Base-by-base conservation (phyloP, 2,329 filamentous ascomycete species). In the Sporothrix phasma region DNA sequence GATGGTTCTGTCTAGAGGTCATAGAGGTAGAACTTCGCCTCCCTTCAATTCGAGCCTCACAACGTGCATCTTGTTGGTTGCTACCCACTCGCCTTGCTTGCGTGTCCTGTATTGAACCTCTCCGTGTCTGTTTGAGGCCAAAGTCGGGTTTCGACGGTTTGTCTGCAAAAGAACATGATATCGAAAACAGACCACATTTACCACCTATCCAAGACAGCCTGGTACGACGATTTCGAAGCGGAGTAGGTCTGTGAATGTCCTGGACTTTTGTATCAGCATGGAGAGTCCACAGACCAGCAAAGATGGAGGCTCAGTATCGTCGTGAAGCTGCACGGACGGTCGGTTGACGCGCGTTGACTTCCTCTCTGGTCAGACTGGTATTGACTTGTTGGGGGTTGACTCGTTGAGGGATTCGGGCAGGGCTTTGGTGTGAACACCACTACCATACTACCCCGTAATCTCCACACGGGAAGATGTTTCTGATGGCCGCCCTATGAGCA, bases 11-110 rank as follows among this genome's bases (percentile, higher is more conserved):
- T 45, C 39, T 31, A 59, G 56, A 59, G 56, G 56, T 59, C 60
- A 6, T 62, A 43, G 60, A 62, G 60, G 60, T 53, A 62, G 59
- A 61, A n/a, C 26, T 24, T 34, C 17, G 24, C 19, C 24, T 19
- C 45, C 19, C 1, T 17, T 3, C 45, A 10, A 5, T 45, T 49
- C 22, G 11, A 39, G 37, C 39, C 39, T 31, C 19, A 15, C 31
- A 56, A 37, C 51, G 31, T 56, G 39, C 54, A 58, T 58, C 51
- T 15, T 58, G 15, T 29, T 43, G 54, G 54, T 37, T 29, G 37
- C 39, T 26, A 34, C 41, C 53, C 5, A 15, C 15, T 51, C 31
- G 26, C 17, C 34, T 51, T 43, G 15, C 29, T 17, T 22, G 2
- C 8, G 3, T 34, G 22, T 31, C 11, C 8, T 37, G 15, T 5